Conservation (phyloP, 2,329 filamentous ascomycete genomes). For the Verticillium alfalfae region DNA sequence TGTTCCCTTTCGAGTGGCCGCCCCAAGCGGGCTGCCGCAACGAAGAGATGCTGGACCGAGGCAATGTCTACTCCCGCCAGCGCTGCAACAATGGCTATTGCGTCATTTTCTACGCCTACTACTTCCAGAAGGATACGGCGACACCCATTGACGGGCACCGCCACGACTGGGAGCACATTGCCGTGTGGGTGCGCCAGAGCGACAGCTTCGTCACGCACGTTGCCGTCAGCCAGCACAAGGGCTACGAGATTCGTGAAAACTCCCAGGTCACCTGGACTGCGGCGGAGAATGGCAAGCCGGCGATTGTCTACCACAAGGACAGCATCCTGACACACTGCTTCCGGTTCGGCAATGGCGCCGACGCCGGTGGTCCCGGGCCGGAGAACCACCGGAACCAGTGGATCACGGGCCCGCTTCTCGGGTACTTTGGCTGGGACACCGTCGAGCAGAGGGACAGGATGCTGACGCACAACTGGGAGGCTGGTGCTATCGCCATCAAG, state of each 20-base stretch:
- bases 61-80: constrained; percentile 23
- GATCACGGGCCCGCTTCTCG: neutral
- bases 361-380: neutral
- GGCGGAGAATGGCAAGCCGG: neutral
- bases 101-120: constrained; percentile 21
- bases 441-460: neutral
- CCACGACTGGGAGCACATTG: constrained; percentile 33
- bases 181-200: neutral
- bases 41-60: constrained; percentile 19
- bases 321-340: neutral
- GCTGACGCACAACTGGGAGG: neutral
- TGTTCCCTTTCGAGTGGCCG: neutral
- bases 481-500: neutral
- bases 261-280: neutral
- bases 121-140: constrained; percentile 19
- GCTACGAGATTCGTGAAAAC: neutral
- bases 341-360: neutral
- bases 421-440: neutral
- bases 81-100: constrained; percentile 26
- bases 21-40: constrained; percentile 17
- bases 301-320: neutral
- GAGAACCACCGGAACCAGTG: neutral
- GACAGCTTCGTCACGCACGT: neutral
- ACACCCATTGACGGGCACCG: constrained; percentile 19
- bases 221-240: neutral